Evolutionary conservation across 2,329 filamentous ascomycete species (phyloP).

Genomic region (Pseudomassariella vexata): DNA sequence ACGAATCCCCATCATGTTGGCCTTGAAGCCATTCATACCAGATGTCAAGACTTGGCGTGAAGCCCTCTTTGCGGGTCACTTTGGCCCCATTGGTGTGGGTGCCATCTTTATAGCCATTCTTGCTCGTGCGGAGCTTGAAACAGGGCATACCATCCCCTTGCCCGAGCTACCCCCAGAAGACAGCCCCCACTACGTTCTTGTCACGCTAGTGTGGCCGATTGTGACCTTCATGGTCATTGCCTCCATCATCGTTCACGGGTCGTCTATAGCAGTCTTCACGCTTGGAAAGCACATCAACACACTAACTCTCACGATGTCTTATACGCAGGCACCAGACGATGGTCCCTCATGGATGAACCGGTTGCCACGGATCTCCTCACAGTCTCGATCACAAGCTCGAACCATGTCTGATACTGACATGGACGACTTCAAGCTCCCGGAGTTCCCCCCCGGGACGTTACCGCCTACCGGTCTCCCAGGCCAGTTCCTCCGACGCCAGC

Average conservation of each 20-base stretch:
- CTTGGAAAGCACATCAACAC: conserved; percentile 98
- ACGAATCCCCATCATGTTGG: conserved; percentile 89
- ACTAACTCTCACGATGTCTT: conserved; percentile 89
- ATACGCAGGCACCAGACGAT: conserved; percentile 83
- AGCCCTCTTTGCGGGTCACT: conserved; percentile 92
- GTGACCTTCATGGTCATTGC: conserved; percentile 89
- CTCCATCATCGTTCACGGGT: conserved; percentile 93
- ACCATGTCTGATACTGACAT: conserved; percentile 75
- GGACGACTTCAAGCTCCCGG: conserved; percentile 55
- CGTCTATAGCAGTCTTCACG: conserved; percentile 96
- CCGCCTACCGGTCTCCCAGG: conserved; percentile 67
- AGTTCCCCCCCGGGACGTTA: conserved; percentile 63
- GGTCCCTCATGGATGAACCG: conserved; percentile 94
- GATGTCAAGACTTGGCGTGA: conserved; percentile 98
- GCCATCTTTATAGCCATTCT: conserved; percentile 94
- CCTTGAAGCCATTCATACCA: conserved; percentile 85
- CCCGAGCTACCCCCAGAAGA: conserved; percentile 50
- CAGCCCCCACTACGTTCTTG: conserved; percentile 59
- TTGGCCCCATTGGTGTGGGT: conserved; percentile 94
- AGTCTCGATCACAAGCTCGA: conserved; percentile 75
- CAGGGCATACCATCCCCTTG: conserved; percentile 67
- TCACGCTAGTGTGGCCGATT: conserved; percentile 91
- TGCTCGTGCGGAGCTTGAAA: conserved; percentile 85
- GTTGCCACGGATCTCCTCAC: conserved; percentile 64
- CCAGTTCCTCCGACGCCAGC: conserved; percentile 76